Evolutionary conservation across 176 grass and related monocot genomes (phyloP), one percentile per base, ranked within the genome.

Genomic region (Oryza longistaminata): DNA sequence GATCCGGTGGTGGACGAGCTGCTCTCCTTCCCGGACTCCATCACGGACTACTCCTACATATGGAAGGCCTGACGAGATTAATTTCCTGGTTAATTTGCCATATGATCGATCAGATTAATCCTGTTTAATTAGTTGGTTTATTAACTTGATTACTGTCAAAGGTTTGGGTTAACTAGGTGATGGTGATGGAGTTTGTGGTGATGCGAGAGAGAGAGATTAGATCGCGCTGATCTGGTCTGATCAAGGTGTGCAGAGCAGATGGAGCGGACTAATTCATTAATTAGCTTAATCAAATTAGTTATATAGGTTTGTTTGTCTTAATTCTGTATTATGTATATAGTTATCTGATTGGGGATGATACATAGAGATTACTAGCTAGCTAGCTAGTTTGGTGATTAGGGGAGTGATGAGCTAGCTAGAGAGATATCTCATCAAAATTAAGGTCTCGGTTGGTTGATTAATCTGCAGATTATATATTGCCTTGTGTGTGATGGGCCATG

Each of bases 1-100:
- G 88, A 79, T 62, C 58, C 19, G 46, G 25, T 91, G 8, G 91
- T 91, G 8, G 91, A 90, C 12, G 77, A 88, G 2, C 81, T 86
- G 3, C 53, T 58, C 1, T 58, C 21, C 53, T 78, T 0, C n/a
- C 58, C 33, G 27, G 88, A 84, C 73, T 88, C 68, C 73, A 70
- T 85, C 72, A 25, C 43, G 35, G 88, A 84, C 69, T 88, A 74
- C 73, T 74, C 87, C 72, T 21, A 21, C 90, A 91, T 87, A 33
- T 91, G 85, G 88, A 88, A 27, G 11, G n/a, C 7, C 21, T 37
- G 60, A 89, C 9, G 6, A 2, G 3, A 15, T 31, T 31, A 3
- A 31, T 31, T 31, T 31, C 9, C 6, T 0, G 3, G 4, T 31
- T 31, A 31, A 31, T 31, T 31, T 31, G 29, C 29, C 29, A 31